These are phyloP conservation scores for Marasmius oreades DNA, from an alignment of 1,284 basidiomycete genomes.

Conservation along the genomic window DNA sequence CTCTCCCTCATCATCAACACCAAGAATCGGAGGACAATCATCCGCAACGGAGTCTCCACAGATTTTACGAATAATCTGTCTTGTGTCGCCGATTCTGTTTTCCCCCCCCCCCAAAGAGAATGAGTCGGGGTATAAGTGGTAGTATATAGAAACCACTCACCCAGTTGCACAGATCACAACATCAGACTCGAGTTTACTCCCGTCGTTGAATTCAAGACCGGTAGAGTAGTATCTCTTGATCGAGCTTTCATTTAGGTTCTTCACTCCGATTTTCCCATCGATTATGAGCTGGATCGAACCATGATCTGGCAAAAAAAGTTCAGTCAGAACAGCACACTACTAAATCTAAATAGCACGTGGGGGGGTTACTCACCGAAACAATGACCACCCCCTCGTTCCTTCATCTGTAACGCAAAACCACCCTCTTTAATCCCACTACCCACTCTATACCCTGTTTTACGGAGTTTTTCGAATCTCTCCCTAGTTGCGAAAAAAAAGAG, in stretches of 20 bases:
- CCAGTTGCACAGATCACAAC: slow-evolving; percentile 64
- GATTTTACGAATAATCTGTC: slow-evolving; percentile 31
- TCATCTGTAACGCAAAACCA: slow-evolving; percentile 27
- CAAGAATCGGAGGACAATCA: slow-evolving; percentile 54
- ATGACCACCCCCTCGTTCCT: slow-evolving; percentile 36
- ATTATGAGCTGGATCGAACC: slow-evolving; percentile 63
- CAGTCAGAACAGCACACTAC: slow-evolving; percentile 27
- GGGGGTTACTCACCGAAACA: slow-evolving; percentile 41
- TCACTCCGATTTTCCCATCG: slow-evolving; percentile 69
- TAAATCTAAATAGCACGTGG: slow-evolving; percentile 25
- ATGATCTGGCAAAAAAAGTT: slow-evolving; percentile 46
- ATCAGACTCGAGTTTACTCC: slow-evolving; percentile 58
- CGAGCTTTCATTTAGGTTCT: slow-evolving; percentile 43
- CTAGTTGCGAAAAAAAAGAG: slow-evolving; percentile 16
- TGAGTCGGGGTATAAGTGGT: too few relatives aligned
- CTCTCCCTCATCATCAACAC: slow-evolving; percentile 63
- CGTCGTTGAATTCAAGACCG: slow-evolving; percentile 59
- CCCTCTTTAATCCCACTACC: slow-evolving; percentile 27
- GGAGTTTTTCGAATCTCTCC: slow-evolving; percentile 27
- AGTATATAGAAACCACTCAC: slow-evolving; percentile 24
- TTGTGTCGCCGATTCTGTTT: slow-evolving; percentile 18
- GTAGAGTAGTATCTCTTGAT: slow-evolving; percentile 49
- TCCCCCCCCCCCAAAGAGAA: too few relatives aligned
- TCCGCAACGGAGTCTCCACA: slow-evolving; percentile 44
- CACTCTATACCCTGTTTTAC: slow-evolving; percentile 24